Evolutionary conservation across 176 grass and related monocot genomes (phyloP), one percentile per base, ranked within the genome.

Genomic region (Bromus sterilis): DNA sequence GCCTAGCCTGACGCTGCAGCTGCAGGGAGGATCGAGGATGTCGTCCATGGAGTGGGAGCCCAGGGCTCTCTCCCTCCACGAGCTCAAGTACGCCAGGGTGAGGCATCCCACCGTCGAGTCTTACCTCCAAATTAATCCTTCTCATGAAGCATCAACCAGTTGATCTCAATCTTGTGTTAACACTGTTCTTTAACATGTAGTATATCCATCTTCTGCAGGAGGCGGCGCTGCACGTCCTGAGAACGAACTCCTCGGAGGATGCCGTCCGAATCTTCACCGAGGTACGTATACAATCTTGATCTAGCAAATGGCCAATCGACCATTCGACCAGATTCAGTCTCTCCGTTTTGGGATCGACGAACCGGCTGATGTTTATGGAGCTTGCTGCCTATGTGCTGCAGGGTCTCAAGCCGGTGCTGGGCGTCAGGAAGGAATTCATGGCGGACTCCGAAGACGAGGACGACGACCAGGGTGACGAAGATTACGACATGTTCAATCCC

Each of bases 41-140:
- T 30, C 82, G 66, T 83, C 83, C 18, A 85, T 91, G 16, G 94
- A 97, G 73, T 14, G 62, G 14, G 94, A 97, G 86, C 94, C 94
- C 73, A 85, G 82, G 79, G 89, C 94, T 48, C 86, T 97, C 0
- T 87, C 88, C 4, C 59, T 83, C 34, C 46, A 83, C 53, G 78
- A 93, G 65, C 74, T 97, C 82, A 87, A 86, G 71, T 74, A 80
- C 70, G 94, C 86, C 5, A 93, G 94, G 86, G 62, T 62, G 29
- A 60, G 24, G 25, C 24, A 0, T 23, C 56, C 16, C 46, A 26
- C 56, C 56, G n/a, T n/a, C n/a, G n/a, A n/a, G n/a, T n/a, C n/a
- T n/a, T n/a, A n/a, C n/a, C n/a, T n/a, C n/a, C n/a, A n/a, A n/a
- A n/a, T n/a, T n/a, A n/a, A n/a, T n/a, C n/a, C n/a, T n/a, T n/a